phyloP scores from a whole-genome alignment of 2,329 filamentous ascomycete species.

The Chaetomium strumarium region DNA sequence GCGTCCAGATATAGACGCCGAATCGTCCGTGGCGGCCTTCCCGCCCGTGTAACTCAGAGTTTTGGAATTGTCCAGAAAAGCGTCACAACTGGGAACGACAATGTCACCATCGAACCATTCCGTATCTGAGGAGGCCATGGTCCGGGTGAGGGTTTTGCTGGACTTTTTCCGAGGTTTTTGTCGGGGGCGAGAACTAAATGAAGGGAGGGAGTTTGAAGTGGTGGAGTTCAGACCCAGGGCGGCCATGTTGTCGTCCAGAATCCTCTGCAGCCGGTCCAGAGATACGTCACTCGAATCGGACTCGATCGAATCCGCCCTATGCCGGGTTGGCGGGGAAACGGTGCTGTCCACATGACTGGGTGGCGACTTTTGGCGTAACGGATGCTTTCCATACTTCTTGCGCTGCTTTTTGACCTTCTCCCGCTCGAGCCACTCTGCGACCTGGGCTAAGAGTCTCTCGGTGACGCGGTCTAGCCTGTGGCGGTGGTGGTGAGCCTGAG shows the following conservation, averaged over 20 bases:
- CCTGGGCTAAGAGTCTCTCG: constrained; percentile 13
- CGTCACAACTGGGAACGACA: constrained; percentile 80
- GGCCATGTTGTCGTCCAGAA: constrained; percentile 63
- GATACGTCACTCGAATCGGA: constrained; percentile 67
- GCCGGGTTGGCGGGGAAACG: constrained; percentile 8
- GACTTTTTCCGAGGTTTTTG: constrained; percentile 42
- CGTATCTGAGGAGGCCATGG: constrained; percentile 67
- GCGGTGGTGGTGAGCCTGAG: constrained; percentile 31
- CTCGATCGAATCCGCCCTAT: constrained; percentile 49
- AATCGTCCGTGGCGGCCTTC: constrained; percentile 36
- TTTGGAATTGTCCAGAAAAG: constrained; percentile 80
- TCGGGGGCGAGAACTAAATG: constrained; percentile 36
- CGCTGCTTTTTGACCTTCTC: constrained; percentile 64
- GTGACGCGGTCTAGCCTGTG: constrained; percentile 29
- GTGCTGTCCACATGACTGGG: constrained; percentile 18
- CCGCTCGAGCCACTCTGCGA: constrained; percentile 76
- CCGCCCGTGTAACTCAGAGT: constrained; percentile 71
- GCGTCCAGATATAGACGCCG: constrained; percentile 37
- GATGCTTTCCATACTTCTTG: constrained; percentile 44
- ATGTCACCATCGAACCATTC: constrained; percentile 77
- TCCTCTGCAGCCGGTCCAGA: constrained; percentile 73
- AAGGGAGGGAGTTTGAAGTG: constrained; percentile 36
- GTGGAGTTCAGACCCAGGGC: constrained; percentile 44
- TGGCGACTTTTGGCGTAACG: constrained; percentile 36
- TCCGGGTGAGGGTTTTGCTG: constrained; percentile 35